phyloP scores from a whole-genome alignment of 306 rosid species.

The Vigna trinervia region DNA sequence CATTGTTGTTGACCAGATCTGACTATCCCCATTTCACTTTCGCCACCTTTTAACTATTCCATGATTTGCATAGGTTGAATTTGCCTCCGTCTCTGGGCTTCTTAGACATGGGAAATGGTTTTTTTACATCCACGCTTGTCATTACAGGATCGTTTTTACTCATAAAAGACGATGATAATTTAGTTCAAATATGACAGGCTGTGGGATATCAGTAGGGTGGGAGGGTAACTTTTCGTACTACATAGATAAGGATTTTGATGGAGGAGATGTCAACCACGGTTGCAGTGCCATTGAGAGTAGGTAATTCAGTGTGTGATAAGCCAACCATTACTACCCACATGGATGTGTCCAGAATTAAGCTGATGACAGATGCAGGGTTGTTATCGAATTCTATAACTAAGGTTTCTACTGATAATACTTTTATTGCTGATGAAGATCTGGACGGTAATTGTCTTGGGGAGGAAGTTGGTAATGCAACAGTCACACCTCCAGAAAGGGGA shows the following conservation, averaged over 20 bases:
- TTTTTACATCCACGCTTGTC: conserved; percentile 51
- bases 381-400: conserved; percentile 61
- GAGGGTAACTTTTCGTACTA: conserved; percentile 58
- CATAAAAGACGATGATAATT: conserved; percentile 49
- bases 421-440: conserved; percentile 57
- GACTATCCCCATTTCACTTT: conserved; percentile 56
- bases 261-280: conserved; percentile 81
- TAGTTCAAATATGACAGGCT: conserved; percentile 61
- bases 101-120: conserved; percentile 63
- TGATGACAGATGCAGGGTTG: conserved; percentile 71
- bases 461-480: conserved; percentile 48
- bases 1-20: conserved; percentile 84
- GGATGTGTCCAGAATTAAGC: conserved; percentile 75
- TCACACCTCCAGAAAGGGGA: conserved; percentile 50
- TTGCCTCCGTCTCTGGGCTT: conserved; percentile 43
- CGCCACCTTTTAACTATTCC: conserved; percentile 56
- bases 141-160: conserved; percentile 59
- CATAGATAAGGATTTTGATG: conserved; percentile 71
- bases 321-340: conserved; percentile 62
- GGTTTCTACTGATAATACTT: conserved; percentile 52
- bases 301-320: conserved; percentile 80
- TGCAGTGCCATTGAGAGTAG: conserved; percentile 75
- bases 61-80: conserved; percentile 50
- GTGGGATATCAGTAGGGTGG: conserved; percentile 56
- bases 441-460: conserved; percentile 51